Percentiles rank a stretch among this genome's conserved stretches.
These are phyloP conservation scores for Hygrophoropsis aurantiaca DNA, from an alignment of 768 basidiomycete genomes.

Conservation along the genomic window DNA sequence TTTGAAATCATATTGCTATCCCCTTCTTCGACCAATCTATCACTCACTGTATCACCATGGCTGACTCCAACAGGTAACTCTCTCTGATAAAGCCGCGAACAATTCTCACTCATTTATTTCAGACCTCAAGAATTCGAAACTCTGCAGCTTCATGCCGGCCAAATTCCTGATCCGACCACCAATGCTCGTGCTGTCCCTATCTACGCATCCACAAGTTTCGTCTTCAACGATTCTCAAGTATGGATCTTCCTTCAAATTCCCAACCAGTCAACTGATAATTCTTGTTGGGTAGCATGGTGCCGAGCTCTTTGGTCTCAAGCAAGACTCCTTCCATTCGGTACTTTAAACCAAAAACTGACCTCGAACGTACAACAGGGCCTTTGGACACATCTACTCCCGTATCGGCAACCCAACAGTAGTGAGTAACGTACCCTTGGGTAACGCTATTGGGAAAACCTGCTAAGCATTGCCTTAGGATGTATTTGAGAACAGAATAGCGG, in stretches of 20 bases:
- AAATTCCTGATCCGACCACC: slow-evolving; percentile 49
- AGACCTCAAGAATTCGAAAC: slow-evolving; percentile 59
- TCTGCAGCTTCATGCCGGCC: slow-evolving; percentile 62
- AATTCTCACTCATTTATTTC: background rate
- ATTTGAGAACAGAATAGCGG: slow-evolving; percentile 65
- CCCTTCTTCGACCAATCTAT: too few relatives aligned
- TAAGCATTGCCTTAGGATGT: slow-evolving; percentile 43
- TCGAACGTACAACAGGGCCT: slow-evolving; percentile 21
- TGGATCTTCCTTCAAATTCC: background rate
- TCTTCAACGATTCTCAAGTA: slow-evolving; percentile 55
- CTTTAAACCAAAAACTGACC: background rate
- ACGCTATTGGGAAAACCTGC: too few relatives aligned
- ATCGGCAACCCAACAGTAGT: slow-evolving; percentile 59
- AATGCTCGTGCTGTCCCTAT: slow-evolving; percentile 66
- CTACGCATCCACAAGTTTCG: slow-evolving; percentile 55
- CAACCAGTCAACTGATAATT: background rate
- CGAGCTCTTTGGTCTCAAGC: slow-evolving; percentile 50
- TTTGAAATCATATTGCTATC: too few relatives aligned
- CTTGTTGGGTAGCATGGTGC: slow-evolving; percentile 45
- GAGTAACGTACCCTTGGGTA: too few relatives aligned
- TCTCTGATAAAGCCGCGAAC: background rate
- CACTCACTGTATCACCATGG: slow-evolving; percentile 11
- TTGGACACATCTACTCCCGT: slow-evolving; percentile 55
- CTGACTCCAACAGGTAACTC: slow-evolving; percentile 22
- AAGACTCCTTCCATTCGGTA: background rate